Evolutionary conservation across 352 stramenopile species (phyloP), one percentile per base, ranked within the genome.

Genomic region (Pythium vanterpoolii): DNA sequence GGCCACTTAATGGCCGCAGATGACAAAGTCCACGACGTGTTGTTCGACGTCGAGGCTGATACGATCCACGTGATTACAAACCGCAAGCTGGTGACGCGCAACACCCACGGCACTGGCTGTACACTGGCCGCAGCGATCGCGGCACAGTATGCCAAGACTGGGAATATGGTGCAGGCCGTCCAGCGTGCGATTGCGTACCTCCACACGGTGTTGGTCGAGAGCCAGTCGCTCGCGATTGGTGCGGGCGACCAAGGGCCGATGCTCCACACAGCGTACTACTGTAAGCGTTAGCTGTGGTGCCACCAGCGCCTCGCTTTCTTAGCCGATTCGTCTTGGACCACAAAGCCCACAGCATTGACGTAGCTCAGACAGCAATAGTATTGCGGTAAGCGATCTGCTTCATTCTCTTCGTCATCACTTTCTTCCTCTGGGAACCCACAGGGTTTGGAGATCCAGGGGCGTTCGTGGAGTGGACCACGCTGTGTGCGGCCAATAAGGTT

Each of bases 71-170:
- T 77, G 8, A 58, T 87, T 52, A 52, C 47, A 23, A 74, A 77
- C 53, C 6, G 46, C 19, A 75, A 74, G 44, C 55, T 86, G 3
- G 10, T 28, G 26, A 87, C 76, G 40, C 62, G 60, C 28, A 82
- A 82, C 66, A 79, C 71, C 21, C 73, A 82, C 63, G 95, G 95
- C 51, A 98, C 95, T 18, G 95, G 95, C 33, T 98, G 95, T 69
- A 98, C 93, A 28, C 71, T 98, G n/a, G 95, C 88, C 13, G 92
- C 90, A 0, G 84, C 91, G 28, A 96, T 98, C 69, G 90, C 92
- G 11, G 86, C 93, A 11, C 76, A 89, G 48, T 76, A 96, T 28
- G 92, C 93, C 40, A 89, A 75, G 49, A 63, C 40, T 10, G 27
- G 38, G n/a, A 68, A 82, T 63, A 71, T 82, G 61, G 61, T 69